Evolutionary conservation across 1,284 basidiomycete species (phyloP).

Genomic region (Cryptococcus sp.): DNA sequence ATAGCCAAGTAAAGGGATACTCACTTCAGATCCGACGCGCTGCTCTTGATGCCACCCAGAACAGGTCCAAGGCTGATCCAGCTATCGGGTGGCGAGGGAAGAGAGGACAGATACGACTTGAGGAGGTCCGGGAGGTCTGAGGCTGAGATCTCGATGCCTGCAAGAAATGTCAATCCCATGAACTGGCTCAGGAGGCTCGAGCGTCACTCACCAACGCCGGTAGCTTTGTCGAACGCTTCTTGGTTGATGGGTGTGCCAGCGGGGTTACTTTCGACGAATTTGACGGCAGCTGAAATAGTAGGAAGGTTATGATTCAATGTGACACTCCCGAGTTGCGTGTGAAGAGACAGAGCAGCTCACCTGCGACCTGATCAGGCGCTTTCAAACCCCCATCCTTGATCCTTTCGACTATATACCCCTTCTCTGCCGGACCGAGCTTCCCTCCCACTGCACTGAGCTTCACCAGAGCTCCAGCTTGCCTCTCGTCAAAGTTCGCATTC

Average conservation of each 20-base stretch:
- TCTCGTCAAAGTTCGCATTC: conserved; percentile 67
- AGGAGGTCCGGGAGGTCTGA: conserved; percentile 69
- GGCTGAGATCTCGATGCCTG: conserved; percentile 77
- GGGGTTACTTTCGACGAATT: conserved; percentile 68
- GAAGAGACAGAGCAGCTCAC: conserved; percentile 56
- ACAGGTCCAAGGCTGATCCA: conserved; percentile 75
- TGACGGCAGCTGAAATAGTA: conserved; percentile 67
- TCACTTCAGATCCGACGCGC: conserved; percentile 62
- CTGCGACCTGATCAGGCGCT: conserved; percentile 82
- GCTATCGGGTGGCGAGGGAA: conserved; percentile 60
- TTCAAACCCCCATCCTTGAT: conserved; percentile 74
- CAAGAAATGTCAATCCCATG: conserved; percentile 1
- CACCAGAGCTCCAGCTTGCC: conserved; percentile 73
- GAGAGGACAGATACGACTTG: conserved; percentile 62
- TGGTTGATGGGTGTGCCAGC: conserved; percentile 64
- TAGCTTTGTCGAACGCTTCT: conserved; percentile 74
- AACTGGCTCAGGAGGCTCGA: neutral
- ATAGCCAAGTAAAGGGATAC: conserved; percentile 4
- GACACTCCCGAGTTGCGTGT: neutral
- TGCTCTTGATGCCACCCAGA: conserved; percentile 69
- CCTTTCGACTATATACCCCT: conserved; percentile 67
- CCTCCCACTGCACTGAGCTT: conserved; percentile 67
- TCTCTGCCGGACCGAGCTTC: conserved; percentile 65
- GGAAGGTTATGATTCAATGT: neutral
- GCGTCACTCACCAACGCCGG: conserved; percentile 77